These are phyloP conservation scores for Aspergillus alliaceus DNA, from an alignment of 2,329 filamentous ascomycete species.

Conservation along the genomic window DNA sequence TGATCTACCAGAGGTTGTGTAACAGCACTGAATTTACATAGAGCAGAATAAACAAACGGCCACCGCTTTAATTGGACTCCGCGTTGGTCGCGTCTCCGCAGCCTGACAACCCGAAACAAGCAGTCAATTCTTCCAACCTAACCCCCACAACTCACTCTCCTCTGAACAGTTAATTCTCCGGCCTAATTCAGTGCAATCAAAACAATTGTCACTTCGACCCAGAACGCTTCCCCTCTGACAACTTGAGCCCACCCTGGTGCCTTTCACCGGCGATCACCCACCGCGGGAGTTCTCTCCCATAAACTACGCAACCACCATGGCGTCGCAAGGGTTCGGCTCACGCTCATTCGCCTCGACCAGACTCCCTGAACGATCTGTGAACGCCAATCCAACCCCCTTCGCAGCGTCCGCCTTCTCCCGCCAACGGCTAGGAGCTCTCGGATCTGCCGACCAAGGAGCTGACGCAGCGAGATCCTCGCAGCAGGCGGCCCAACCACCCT, in stretches of 20 bases:
- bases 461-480: slow-evolving; percentile 29
- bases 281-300: slow-evolving; percentile 9
- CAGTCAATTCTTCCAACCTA: background rate
- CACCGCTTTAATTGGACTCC: too few relatives aligned
- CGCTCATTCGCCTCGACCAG: slow-evolving; percentile 55
- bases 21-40: too few relatives aligned
- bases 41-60: too few relatives aligned
- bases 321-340: slow-evolving; percentile 56
- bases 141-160: background rate
- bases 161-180: background rate
- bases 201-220: background rate
- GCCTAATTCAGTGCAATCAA: background rate
- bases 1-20: too few relatives aligned
- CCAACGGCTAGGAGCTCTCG: slow-evolving; percentile 32
- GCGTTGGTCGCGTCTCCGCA: background rate
- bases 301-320: slow-evolving; percentile 42
- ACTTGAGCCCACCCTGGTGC: background rate
- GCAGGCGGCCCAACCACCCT: slow-evolving; percentile 35
- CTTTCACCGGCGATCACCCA: slow-evolving; percentile 11
- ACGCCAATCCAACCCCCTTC: slow-evolving; percentile 44
- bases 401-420: slow-evolving; percentile 46
- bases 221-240: background rate
- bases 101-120: background rate
- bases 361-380: slow-evolving; percentile 50
- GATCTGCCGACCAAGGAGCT: slow-evolving; percentile 26